A percentile compares a stretch with the other conserved stretches of the same genome.
Conservation (phyloP, 257 asterid genomes). For the Gardenia jasminoides region DNA sequence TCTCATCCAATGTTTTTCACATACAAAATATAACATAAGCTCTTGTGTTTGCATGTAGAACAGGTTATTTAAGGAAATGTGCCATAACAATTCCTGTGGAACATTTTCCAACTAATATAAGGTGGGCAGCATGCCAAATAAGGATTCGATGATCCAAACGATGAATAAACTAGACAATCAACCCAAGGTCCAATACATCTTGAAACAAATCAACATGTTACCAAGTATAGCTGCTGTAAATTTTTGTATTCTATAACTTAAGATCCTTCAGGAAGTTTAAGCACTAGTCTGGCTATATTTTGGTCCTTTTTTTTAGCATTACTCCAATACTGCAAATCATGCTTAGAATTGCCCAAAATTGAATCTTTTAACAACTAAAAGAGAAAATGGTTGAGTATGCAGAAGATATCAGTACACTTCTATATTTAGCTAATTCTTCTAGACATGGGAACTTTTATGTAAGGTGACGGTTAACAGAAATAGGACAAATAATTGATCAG, state of each 20-base stretch:
- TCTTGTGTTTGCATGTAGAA: neutral
- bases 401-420: neutral
- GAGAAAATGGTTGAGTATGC: neutral
- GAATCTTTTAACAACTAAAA: neutral
- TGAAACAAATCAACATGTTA: neutral
- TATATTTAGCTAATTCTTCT: neutral
- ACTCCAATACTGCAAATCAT: neutral
- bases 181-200: neutral
- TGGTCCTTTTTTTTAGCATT: neutral
- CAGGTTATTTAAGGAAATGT: neutral
- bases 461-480: neutral
- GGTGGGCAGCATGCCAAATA: neutral
- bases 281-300: neutral
- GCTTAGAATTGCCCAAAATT: neutral
- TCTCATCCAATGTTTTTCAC: neutral
- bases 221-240: neutral
- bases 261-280: neutral
- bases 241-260: neutral
- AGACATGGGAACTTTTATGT: neutral
- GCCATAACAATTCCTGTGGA: neutral
- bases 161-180: neutral
- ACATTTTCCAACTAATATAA: neutral
- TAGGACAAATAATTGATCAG: slow-evolving; percentile 10
- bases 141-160: neutral
- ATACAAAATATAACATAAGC: no score